phyloP scores from a whole-genome alignment of 75 land plant genomes.

The Chamaecyparis obtusa region DNA sequence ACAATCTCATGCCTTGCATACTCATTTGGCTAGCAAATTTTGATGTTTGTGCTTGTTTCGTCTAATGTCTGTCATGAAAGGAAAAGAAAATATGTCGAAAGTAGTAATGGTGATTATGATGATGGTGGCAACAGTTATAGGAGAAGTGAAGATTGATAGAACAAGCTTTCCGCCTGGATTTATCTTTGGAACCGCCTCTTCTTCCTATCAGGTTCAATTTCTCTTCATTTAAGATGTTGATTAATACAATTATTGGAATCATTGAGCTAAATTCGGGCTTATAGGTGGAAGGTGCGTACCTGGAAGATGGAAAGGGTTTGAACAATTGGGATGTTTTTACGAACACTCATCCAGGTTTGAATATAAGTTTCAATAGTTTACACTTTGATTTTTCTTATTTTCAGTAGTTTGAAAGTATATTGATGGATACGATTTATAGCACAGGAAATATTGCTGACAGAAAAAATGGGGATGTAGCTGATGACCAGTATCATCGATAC shows the following conservation, averaged over 20 bases:
- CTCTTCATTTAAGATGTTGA: background rate
- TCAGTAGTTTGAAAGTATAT: background rate
- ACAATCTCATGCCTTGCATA: no score
- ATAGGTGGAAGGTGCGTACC: constrained; percentile 55
- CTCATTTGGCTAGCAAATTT: no score
- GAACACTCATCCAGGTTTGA: constrained; percentile 28
- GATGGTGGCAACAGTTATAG: no score
- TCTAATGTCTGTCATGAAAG: background rate
- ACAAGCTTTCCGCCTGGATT: no score
- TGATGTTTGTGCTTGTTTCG: no score
- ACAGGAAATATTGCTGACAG: constrained; percentile 44
- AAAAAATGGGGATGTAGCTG: constrained; percentile 42
- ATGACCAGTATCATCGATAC: constrained; percentile 50
- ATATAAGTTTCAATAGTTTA: background rate
- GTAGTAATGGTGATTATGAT: background rate
- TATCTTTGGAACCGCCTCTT: no score
- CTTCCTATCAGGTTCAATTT: background rate
- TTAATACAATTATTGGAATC: no score
- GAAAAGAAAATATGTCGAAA: background rate
- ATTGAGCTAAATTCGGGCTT: background rate
- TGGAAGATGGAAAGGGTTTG: constrained; percentile 35
- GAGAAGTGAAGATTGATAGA: no score
- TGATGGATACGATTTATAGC: background rate
- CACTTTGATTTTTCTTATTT: background rate
- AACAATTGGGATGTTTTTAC: constrained; percentile 27